Conservation (phyloP, 768 basidiomycete genomes). For the Boletus rubescentipes region DNA sequence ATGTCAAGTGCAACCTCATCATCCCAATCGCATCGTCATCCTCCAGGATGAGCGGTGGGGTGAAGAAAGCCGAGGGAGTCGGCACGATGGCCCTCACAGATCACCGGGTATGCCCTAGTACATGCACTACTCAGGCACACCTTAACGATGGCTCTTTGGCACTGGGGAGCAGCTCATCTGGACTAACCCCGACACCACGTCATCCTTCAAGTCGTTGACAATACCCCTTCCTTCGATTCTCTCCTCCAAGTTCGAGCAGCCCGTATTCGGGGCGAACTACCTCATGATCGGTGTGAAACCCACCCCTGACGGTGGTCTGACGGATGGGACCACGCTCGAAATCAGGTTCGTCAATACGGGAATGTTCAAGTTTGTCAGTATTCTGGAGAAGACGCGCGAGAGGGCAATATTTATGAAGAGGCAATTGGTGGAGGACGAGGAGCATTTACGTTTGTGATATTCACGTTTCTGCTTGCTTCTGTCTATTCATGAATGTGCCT, state of each 20-base stretch:
- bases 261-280: constrained; percentile 68
- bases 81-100: constrained; percentile 70
- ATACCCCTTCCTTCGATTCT: constrained; percentile 65
- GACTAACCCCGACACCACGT: constrained; percentile 36
- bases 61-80: constrained; percentile 54
- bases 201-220: constrained; percentile 43
- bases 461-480: background rate
- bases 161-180: constrained; percentile 57
- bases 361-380: constrained; percentile 71
- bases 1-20: constrained; percentile 56
- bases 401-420: constrained; percentile 73
- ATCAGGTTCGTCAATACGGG: constrained; percentile 65
- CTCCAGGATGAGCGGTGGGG: constrained; percentile 54
- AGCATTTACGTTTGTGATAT: constrained; percentile 29
- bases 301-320: constrained; percentile 63
- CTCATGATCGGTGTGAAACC: constrained; percentile 67
- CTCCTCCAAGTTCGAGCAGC: constrained; percentile 73
- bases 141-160: constrained; percentile 7
- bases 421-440: constrained; percentile 40
- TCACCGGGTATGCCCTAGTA: constrained; percentile 53
- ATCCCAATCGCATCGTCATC: constrained; percentile 53
- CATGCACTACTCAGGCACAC: background rate
- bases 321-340: constrained; percentile 61
- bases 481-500: background rate
- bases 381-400: constrained; percentile 77